These are phyloP conservation scores for Rutstroemia sp. DNA, from an alignment of 2,329 filamentous ascomycete genomes.

Conservation along the genomic window DNA sequence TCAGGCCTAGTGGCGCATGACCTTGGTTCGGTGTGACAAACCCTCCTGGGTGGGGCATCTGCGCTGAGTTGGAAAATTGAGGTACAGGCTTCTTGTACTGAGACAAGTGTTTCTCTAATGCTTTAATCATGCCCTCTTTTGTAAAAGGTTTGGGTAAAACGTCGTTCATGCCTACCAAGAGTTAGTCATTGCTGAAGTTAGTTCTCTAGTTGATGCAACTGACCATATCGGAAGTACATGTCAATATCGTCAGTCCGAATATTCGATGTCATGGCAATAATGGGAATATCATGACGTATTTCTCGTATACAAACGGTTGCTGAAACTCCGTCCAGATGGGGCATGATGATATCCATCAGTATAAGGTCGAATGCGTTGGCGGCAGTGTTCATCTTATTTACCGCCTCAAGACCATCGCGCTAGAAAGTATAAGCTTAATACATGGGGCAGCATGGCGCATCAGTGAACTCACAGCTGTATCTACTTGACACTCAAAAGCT, in stretches of 20 bases:
- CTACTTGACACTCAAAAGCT: constrained; percentile 59
- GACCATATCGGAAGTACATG: constrained; percentile 95
- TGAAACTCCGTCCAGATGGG: constrained; percentile 87
- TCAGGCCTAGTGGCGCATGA: constrained; percentile 24
- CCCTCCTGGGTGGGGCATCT: constrained; percentile 20
- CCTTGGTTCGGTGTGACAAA: constrained; percentile 21
- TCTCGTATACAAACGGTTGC: constrained; percentile 90
- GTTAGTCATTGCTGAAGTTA: constrained; percentile 26
- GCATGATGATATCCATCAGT: constrained; percentile 96
- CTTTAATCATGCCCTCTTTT: constrained; percentile 72
- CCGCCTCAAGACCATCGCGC: constrained; percentile 84
- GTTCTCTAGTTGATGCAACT: constrained; percentile 30
- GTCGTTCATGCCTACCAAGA: constrained; percentile 78
- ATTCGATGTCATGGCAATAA: constrained; percentile 98
- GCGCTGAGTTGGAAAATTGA: constrained; percentile 15
- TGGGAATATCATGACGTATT: constrained; percentile 72
- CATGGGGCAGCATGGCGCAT: not conserved
- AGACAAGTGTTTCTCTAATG: constrained; percentile 83
- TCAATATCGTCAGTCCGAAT: constrained; percentile 94
- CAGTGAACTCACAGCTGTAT: constrained; percentile 51
- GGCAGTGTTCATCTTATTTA: constrained; percentile 64
- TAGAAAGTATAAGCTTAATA: constrained; percentile 32
- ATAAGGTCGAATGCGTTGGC: constrained; percentile 56
- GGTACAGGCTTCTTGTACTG: constrained; percentile 63
- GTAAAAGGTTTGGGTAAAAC: constrained; percentile 97